phyloP scores from a whole-genome alignment of 257 asterid species.

The Nicotiana paniculata region DNA sequence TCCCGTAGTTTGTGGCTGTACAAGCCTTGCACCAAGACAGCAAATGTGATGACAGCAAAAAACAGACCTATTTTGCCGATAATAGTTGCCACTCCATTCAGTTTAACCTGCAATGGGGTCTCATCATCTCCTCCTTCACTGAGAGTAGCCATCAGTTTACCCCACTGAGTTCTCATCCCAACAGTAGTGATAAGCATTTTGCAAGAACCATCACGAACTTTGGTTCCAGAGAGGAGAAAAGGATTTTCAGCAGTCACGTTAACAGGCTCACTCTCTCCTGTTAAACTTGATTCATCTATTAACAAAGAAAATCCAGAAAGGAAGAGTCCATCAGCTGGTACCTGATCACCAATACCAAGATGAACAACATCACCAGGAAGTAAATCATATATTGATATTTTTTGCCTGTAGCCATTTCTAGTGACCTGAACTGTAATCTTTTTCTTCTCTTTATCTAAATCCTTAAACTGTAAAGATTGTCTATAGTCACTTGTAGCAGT shows the following conservation, averaged over 20 bases:
- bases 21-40: slow-evolving; percentile 73
- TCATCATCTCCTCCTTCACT: slow-evolving; percentile 93
- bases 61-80: slow-evolving; percentile 84
- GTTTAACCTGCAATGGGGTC: slow-evolving; percentile 84
- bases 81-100: slow-evolving; percentile 85
- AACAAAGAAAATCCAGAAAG: slow-evolving; percentile 64
- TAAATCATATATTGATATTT: slow-evolving; percentile 71
- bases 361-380: slow-evolving; percentile 86
- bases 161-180: slow-evolving; percentile 97
- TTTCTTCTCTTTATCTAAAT: slow-evolving; percentile 86
- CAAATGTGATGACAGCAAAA: slow-evolving; percentile 78
- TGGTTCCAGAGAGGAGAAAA: slow-evolving; percentile 82
- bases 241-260: slow-evolving; percentile 62
- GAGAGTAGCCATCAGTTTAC: slow-evolving; percentile 85
- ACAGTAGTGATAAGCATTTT: slow-evolving; percentile 86
- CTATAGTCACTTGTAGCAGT: slow-evolving; percentile 81
- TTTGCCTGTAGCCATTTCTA: slow-evolving; percentile 73
- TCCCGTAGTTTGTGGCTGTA: slow-evolving; percentile 46
- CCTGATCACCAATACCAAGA: slow-evolving; percentile 84
- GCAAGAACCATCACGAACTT: slow-evolving; percentile 88
- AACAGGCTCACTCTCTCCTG: slow-evolving; percentile 85
- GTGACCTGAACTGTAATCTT: slow-evolving; percentile 77
- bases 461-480: slow-evolving; percentile 83
- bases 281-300: slow-evolving; percentile 77
- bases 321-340: slow-evolving; percentile 90